Conservation (phyloP, 371 early-diverging fungal genomes). For the Gilbertella persicaria region DNA sequence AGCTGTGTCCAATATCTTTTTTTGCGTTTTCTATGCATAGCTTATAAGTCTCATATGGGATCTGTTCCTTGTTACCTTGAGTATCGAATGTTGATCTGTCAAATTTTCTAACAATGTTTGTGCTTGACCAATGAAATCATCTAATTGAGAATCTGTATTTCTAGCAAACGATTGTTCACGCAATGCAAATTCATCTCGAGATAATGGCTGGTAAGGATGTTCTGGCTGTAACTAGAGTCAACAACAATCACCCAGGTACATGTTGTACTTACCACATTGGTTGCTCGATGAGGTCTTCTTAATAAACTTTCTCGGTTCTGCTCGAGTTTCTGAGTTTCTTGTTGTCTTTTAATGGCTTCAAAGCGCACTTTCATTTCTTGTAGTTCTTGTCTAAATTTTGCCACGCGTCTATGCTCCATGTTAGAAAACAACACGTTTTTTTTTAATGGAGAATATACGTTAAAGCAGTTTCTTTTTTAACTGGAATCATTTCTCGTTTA, state of each 20-base stretch:
- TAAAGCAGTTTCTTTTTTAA: slow-evolving; percentile 74
- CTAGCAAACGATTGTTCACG: slow-evolving; percentile 54
- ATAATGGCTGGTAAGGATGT: slow-evolving; percentile 47
- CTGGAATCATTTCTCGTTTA: slow-evolving; percentile 72
- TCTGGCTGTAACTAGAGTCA: slow-evolving; percentile 53
- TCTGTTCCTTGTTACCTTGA: slow-evolving; percentile 61
- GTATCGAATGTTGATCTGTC: slow-evolving; percentile 73
- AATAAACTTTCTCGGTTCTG: slow-evolving; percentile 56
- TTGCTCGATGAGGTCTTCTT: slow-evolving; percentile 35
- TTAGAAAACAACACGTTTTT: neutral
- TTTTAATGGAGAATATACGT: slow-evolving; percentile 47
- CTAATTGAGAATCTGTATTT: slow-evolving; percentile 63
- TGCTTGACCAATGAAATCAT: slow-evolving; percentile 76
- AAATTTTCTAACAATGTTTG: slow-evolving; percentile 69
- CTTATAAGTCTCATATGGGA: neutral
- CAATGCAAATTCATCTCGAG: slow-evolving; percentile 42
- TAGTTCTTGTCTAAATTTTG: slow-evolving; percentile 67
- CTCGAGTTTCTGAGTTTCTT: slow-evolving; percentile 44
- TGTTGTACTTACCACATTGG: slow-evolving; percentile 11
- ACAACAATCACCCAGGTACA: no score
- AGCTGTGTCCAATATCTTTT: slow-evolving; percentile 76
- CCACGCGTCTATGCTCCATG: slow-evolving; percentile 51
- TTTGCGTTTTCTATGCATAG: slow-evolving; percentile 66
- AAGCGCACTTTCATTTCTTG: slow-evolving; percentile 55
- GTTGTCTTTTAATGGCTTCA: slow-evolving; percentile 58